Evolutionary conservation across 2,329 filamentous ascomycete genomes (phyloP).

Genomic region (Aspergillus calidoustus): DNA sequence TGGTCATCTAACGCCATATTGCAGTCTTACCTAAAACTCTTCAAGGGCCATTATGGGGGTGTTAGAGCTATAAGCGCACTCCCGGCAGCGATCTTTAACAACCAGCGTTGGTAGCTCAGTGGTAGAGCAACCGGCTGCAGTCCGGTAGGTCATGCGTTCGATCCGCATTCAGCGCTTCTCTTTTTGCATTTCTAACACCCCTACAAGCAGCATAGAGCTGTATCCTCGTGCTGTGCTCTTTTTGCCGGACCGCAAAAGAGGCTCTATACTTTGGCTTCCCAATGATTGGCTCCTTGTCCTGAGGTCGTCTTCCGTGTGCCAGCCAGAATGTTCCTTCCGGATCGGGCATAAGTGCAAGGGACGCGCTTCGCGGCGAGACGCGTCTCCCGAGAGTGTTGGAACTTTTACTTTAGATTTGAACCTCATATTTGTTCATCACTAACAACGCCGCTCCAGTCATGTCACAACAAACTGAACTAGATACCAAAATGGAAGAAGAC

Average conservation of each 20-base stretch:
- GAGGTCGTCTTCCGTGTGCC: too few relatives aligned
- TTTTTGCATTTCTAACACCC: not conserved
- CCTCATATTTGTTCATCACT: not conserved
- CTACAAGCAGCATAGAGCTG: not conserved
- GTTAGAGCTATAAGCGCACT: not conserved
- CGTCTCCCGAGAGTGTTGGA: not conserved
- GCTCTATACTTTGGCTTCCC: not conserved
- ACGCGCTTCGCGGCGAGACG: constrained; percentile 4
- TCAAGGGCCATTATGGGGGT: too few relatives aligned
- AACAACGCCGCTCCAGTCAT: not conserved
- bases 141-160: constrained; percentile 19
- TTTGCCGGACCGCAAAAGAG: not conserved
- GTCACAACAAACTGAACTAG: not conserved
- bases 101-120: constrained; percentile 12
- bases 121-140: constrained; percentile 23
- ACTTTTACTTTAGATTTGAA: not conserved
- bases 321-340: not conserved
- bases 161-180: not conserved
- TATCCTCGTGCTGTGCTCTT: not conserved
- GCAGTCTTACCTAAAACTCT: not conserved
- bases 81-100: not conserved
- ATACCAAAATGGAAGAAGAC: constrained; percentile 38
- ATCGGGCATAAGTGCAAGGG: not conserved
- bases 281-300: not conserved
- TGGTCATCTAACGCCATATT: not conserved